Base-by-base conservation (phyloP, 306 rosid species). In the Carpinus viminea region DNA sequence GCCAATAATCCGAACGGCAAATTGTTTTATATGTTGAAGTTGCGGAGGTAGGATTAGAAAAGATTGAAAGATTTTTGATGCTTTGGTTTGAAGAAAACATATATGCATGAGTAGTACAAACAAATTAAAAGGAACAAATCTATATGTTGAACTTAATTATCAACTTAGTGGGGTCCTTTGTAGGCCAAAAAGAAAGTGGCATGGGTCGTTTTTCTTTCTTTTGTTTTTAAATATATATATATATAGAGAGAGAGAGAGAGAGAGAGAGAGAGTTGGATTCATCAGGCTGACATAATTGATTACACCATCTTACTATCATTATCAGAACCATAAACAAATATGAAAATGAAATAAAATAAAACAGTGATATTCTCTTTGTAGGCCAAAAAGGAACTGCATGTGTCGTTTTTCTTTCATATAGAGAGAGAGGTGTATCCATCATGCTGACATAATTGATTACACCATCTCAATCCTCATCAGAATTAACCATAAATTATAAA, bases 221-320 rank as follows among this genome's bases (percentile, higher is more conserved):
- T 26, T 24, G 26, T 68, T 36, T 12, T 17, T 62, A 64, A 31
- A 20, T 11, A 47, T n/a, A 50, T 16, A 38, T 38, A 38, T 38
- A 38, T 38, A 38, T 38, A 38, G 5, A 3, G 43, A 3, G 43
- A 38, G 43, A 38, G 43, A 38, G 43, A 38, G 43, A 52, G 3
- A 10, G 1, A 55, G 6, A 9, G 26, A 51, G 5, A 17, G 15
- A 20, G 31, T 43, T 77, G 56, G 59, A 60, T 80, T 61, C 83
- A 71, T 83, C 87, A 87, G 13, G 80, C 69, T 79, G 80, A 87
- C 87, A 81, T 54, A 80, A 78, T 21, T 45, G 28, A 15, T 75
- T 73, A 47, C 84, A 17, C 70, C 65, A 74, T 65, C 76, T 46
- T 18, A 66, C 34, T 31, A 7, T 36, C 62, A 15, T 51, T 52